phyloP scores from a whole-genome alignment of 2,329 filamentous ascomycete species.

The Cladosporium sp. region DNA sequence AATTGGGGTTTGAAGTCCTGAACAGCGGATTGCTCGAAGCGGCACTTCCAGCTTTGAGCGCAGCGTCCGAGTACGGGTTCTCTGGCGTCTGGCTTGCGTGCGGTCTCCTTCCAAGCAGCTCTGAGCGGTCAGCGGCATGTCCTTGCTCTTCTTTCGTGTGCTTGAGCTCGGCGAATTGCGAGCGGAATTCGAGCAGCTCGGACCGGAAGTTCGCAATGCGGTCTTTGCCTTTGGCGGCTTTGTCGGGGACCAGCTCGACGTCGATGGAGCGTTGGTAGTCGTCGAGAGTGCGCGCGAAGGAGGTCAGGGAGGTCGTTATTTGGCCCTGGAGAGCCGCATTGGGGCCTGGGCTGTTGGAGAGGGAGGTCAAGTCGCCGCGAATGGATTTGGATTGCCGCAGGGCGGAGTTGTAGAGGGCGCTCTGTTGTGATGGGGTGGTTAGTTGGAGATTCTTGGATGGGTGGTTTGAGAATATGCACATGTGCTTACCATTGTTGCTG shows the following conservation, averaged over 20 bases:
- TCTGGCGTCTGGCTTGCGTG: slow-evolving; percentile 74
- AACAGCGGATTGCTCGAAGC: slow-evolving; percentile 34
- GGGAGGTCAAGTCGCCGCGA: slow-evolving; percentile 64
- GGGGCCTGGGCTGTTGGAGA: slow-evolving; percentile 50
- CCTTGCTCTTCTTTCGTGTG: slow-evolving; percentile 64
- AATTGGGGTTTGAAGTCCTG: slow-evolving; percentile 33
- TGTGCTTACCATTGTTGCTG: slow-evolving; percentile 6
- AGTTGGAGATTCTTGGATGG: not conserved
- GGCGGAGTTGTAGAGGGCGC: slow-evolving; percentile 79
- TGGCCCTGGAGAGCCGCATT: slow-evolving; percentile 51
- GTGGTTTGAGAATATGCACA: no score
- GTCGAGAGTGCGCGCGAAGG: slow-evolving; percentile 85
- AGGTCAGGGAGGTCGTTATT: slow-evolving; percentile 70
- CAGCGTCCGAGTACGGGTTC: slow-evolving; percentile 76
- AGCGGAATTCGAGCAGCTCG: slow-evolving; percentile 75
- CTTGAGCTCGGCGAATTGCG: slow-evolving; percentile 73
- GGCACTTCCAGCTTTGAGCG: slow-evolving; percentile 27
- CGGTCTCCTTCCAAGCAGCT: slow-evolving; percentile 79
- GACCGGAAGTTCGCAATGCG: slow-evolving; percentile 78
- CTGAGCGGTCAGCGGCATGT: slow-evolving; percentile 53
- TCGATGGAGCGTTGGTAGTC: slow-evolving; percentile 83
- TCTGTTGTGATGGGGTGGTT: slow-evolving; percentile 45
- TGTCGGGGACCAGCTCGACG: slow-evolving; percentile 83
- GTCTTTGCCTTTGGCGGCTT: slow-evolving; percentile 85
- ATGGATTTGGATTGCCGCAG: slow-evolving; percentile 79